Evolutionary conservation across 129 eudicot species (phyloP).

Genomic region (Saposhnikovia divaricata): DNA sequence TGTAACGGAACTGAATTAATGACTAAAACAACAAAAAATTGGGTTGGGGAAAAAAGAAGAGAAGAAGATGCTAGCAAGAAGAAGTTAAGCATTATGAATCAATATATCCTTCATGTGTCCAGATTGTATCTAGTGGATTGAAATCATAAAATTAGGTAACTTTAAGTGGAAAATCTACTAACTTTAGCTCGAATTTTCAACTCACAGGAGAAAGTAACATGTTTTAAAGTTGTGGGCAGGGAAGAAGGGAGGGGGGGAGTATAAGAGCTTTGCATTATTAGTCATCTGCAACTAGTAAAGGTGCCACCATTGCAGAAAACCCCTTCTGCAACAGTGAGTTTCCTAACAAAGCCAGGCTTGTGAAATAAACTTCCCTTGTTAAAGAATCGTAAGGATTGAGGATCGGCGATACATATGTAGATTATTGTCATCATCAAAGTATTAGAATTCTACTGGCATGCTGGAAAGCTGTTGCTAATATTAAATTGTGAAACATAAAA

Average conservation of each 20-base stretch:
- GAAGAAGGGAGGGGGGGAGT: neutral
- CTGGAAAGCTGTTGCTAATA: neutral
- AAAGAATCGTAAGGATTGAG: neutral
- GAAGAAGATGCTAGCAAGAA: neutral
- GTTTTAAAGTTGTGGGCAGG: neutral
- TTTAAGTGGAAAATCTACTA: too few relatives aligned
- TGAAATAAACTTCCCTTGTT: neutral
- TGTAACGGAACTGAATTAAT: neutral
- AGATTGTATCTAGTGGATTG: neutral
- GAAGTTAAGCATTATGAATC: neutral
- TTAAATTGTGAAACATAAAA: neutral
- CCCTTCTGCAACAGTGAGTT: neutral
- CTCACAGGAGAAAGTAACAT: neutral
- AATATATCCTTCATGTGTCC: neutral
- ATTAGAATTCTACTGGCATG: neutral
- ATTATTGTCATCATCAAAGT: neutral
- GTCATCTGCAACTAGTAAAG: neutral
- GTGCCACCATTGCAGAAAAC: too few relatives aligned
- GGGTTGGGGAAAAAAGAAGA: neutral
- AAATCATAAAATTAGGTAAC: neutral
- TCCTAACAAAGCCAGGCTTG: neutral
- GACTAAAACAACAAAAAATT: neutral
- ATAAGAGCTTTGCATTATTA: neutral
- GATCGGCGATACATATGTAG: neutral
- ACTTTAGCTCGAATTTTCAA: neutral